Evolutionary conservation across 2,329 filamentous ascomycete genomes (phyloP), one percentile per base, ranked within the genome.

Genomic region (Bipolaris bicolor): DNA sequence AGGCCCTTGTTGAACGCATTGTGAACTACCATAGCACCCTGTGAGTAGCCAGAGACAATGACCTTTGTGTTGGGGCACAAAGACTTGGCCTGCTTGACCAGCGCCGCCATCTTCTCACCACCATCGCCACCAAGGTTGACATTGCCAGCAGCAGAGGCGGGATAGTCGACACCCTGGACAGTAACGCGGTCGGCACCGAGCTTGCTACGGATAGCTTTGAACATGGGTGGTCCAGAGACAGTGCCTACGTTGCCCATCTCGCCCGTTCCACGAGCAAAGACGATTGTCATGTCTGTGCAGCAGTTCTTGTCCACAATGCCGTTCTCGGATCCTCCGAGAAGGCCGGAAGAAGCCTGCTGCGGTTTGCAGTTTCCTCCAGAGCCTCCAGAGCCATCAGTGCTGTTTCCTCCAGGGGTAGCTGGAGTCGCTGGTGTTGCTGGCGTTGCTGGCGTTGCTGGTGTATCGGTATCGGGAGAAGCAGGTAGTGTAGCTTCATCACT

Each of bases 201-300:
- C 60, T 71, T 67, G 31, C 46, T 29, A 24, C 70, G 64, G 26
- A 75, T 53, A 3, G 67, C 62, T 48, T 67, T 67, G 49, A 74
- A 64, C 67, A 75, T 71, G 2, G 74, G 71, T 2, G 78, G 79
- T 1, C 79, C 79, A 29, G 78, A 67, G 7, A 79, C 67, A 0
- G 65, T 66, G 7, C 79, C 79, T 64, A 81, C 78, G 56, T 80
- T 81, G 3, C 79, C 79, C 3, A 63, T 26, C 59, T 81, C 79
- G 10, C 64, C 67, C 1, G 77, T 80, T 16, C 78, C 78, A 29
- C 78, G 77, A 15, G 78, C 78, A 52, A 78, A 80, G 50, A 80
- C 76, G 49, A 80, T 71, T 2, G 78, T 80, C 61, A 80, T 59
- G 2, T 73, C 72, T 46, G 78, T 72, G 68, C 79, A 81, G 65